Evolutionary conservation across 2,329 filamentous ascomycete species (phyloP).

Genomic region (Hypoxylon sp.): DNA sequence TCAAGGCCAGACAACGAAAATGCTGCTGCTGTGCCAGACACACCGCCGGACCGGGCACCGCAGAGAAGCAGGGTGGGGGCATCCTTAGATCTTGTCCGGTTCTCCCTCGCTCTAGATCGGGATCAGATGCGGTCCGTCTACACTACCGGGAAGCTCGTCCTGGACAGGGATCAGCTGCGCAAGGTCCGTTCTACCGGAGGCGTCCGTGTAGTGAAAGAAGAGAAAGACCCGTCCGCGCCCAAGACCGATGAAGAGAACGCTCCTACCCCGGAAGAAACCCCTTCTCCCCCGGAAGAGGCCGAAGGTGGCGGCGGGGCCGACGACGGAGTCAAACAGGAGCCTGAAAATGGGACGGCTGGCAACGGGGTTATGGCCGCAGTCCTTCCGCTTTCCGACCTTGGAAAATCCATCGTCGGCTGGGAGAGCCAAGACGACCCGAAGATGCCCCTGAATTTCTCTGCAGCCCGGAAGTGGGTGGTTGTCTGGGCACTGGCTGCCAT

Average conservation of each 20-base stretch:
- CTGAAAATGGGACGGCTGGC: too few relatives aligned
- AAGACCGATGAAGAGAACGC: constrained; percentile 32
- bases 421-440: constrained; percentile 64
- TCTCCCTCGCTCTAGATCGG: constrained; percentile 27
- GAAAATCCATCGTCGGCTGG: constrained; percentile 65
- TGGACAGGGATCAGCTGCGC: constrained; percentile 27
- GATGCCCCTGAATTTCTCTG: constrained; percentile 66
- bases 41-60: not conserved
- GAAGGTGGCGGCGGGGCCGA: not conserved
- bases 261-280: constrained; percentile 40
- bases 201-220: constrained; percentile 9
- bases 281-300: constrained; percentile 38
- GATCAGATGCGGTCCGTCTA: constrained; percentile 30
- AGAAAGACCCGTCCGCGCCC: constrained; percentile 36
- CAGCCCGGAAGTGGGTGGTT: constrained; percentile 64
- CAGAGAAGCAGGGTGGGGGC: constrained; percentile 7
- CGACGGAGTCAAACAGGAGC: constrained; percentile 43
- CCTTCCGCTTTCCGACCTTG: constrained; percentile 60
- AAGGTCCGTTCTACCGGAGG: constrained; percentile 20
- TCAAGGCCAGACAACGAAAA: constrained; percentile 24
- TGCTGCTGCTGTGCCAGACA: not conserved
- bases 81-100: constrained; percentile 22
- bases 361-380: constrained; percentile 44
- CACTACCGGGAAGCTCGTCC: constrained; percentile 24
- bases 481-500: constrained; percentile 64